Conservation (phyloP, 306 rosid genomes). For the Vigna angularis region DNA sequence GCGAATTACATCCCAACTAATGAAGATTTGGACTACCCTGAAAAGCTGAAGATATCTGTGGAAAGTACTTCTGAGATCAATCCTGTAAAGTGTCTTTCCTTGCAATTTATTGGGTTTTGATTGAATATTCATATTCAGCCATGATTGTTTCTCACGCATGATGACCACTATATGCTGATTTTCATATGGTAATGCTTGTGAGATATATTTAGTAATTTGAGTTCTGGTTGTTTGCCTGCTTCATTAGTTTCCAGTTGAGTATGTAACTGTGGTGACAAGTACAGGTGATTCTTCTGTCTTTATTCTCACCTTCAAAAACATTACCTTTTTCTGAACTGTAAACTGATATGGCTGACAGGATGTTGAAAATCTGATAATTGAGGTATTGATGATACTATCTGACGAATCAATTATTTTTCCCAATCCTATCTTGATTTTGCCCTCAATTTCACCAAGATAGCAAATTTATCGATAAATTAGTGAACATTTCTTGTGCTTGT, state of each 20-base stretch:
- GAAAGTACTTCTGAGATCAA: conserved; percentile 65
- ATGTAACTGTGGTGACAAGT: conserved; percentile 17
- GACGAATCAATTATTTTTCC: conserved; percentile 15
- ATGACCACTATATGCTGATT: conserved; percentile 31
- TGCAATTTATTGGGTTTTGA: conserved; percentile 24
- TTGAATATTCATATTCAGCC: conserved; percentile 3
- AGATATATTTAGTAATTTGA: conserved; percentile 12
- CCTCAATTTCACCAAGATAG: not conserved
- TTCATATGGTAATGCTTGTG: conserved; percentile 27
- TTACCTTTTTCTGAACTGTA: conserved; percentile 7
- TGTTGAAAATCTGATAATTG: conserved; percentile 22
- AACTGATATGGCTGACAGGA: conserved; percentile 9
- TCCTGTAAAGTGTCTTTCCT: conserved; percentile 63
- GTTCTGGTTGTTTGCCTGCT: conserved; percentile 7
- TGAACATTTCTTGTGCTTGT: conserved; percentile 28
- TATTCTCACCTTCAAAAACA: conserved; percentile 8
- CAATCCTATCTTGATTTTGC: conserved; percentile 5
- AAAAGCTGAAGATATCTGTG: conserved; percentile 76
- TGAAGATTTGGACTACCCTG: conserved; percentile 96
- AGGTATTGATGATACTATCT: conserved; percentile 27
- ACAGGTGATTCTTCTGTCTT: conserved; percentile 13
- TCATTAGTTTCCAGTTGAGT: conserved; percentile 19
- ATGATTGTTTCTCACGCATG: not conserved
- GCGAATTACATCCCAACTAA: conserved; percentile 84
- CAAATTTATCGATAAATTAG: conserved; percentile 5